Evolutionary conservation across 306 rosid genomes (phyloP).

Genomic region (Corylus heterophylla): DNA sequence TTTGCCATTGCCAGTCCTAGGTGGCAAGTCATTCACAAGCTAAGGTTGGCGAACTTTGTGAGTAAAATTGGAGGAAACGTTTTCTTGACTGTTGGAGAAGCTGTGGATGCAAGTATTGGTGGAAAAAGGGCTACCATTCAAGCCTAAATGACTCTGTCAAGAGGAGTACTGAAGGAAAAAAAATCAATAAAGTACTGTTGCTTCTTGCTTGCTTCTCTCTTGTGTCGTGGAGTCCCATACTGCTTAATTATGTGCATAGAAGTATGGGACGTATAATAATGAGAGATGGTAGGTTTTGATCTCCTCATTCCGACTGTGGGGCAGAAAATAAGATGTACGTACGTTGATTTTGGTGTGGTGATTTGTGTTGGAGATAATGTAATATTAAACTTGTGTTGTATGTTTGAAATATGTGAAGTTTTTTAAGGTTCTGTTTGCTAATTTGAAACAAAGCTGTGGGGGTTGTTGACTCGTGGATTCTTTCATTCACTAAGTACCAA

Average conservation of each 20-base stretch:
- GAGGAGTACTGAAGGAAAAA: not conserved
- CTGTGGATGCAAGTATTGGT: constrained; percentile 43
- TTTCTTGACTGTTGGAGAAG: constrained; percentile 81
- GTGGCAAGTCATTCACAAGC: constrained; percentile 90
- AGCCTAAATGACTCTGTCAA: not conserved
- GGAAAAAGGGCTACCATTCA: constrained; percentile 4
- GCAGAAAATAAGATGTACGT: not conserved
- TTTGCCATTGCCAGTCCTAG: constrained; percentile 70
- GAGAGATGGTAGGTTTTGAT: not conserved
- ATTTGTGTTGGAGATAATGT: not conserved
- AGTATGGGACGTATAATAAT: constrained; percentile 6
- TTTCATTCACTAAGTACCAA: not conserved
- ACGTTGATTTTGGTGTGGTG: not conserved
- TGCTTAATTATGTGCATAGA: not conserved
- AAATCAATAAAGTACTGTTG: not conserved
- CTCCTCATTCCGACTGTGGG: not conserved
- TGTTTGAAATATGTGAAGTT: not conserved
- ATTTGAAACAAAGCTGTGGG: not conserved
- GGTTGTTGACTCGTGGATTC: not conserved
- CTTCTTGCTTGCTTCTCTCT: not conserved
- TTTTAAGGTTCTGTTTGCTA: not conserved
- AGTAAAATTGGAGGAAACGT: constrained; percentile 54
- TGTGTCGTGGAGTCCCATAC: not conserved
- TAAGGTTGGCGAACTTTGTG: constrained; percentile 62
- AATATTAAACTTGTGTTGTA: not conserved